phyloP scores from a whole-genome alignment of 2,329 filamentous ascomycete genomes.

The Dactylellina leptospora region DNA sequence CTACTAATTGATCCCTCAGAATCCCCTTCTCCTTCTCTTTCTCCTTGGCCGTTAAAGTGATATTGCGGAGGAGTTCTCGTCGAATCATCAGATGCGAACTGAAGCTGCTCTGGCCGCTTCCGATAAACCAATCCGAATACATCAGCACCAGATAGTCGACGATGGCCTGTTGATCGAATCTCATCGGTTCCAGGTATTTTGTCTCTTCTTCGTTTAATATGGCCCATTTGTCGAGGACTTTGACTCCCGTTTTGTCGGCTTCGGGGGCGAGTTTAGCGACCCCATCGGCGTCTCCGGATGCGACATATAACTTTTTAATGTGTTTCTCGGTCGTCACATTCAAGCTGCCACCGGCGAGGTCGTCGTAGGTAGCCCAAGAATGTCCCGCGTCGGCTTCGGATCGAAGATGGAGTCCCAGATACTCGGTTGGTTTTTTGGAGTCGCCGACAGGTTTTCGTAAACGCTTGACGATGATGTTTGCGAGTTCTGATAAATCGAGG shows the following conservation, averaged over 20 bases:
- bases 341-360: not conserved
- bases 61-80: slow-evolving; percentile 18
- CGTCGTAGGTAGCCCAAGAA: not conserved
- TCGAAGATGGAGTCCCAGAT: slow-evolving; percentile 64
- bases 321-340: not conserved
- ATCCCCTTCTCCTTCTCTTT: not conserved
- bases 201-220: slow-evolving; percentile 59
- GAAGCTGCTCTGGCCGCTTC: slow-evolving; percentile 29
- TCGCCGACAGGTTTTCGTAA: slow-evolving; percentile 58
- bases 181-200: slow-evolving; percentile 60
- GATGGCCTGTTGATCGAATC: slow-evolving; percentile 63
- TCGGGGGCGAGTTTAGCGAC: not conserved
- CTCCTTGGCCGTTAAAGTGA: not conserved
- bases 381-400: slow-evolving; percentile 62
- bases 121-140: slow-evolving; percentile 61
- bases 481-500: slow-evolving; percentile 62
- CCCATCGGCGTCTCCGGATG: not conserved
- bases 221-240: slow-evolving; percentile 61
- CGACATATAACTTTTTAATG: not conserved
- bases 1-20: slow-evolving; percentile 17
- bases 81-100: slow-evolving; percentile 24
- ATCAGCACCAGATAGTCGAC: slow-evolving; percentile 62
- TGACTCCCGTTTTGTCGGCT: slow-evolving; percentile 62
- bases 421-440: slow-evolving; percentile 55
- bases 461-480: slow-evolving; percentile 59